A percentile compares a stretch with the other conserved stretches of the same genome.
These are phyloP conservation scores for Blepharisma undulans DNA, from an alignment of 169 alveolate genomes.

Conservation along the genomic window DNA sequence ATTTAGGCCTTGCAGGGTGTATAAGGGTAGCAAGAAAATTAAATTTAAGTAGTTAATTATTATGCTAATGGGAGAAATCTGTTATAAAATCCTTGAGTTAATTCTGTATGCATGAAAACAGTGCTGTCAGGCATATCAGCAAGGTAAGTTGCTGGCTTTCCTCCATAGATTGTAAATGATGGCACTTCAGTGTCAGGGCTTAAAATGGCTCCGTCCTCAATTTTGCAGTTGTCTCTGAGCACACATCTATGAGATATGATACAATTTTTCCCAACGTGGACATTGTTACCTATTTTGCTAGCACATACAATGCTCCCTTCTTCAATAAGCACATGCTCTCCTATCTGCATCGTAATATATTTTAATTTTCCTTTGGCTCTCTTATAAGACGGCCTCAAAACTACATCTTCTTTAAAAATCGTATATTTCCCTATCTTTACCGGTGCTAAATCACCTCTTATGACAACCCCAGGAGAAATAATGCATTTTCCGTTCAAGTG, in stretches of 20 bases:
- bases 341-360: slow-evolving; percentile 74
- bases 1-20: slow-evolving; percentile 6
- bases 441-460: slow-evolving; percentile 83
- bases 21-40: background rate
- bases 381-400: slow-evolving; percentile 79
- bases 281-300: slow-evolving; percentile 78
- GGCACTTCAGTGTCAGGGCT: slow-evolving; percentile 84
- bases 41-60: background rate
- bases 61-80: slow-evolving; percentile 36
- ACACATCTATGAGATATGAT: slow-evolving; percentile 79
- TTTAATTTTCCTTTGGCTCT: slow-evolving; percentile 49
- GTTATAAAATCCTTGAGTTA: slow-evolving; percentile 40
- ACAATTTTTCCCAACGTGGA: slow-evolving; percentile 86
- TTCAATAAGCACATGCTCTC: slow-evolving; percentile 82
- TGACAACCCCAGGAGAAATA: slow-evolving; percentile 68
- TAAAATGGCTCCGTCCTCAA: slow-evolving; percentile 78
- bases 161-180: slow-evolving; percentile 83
- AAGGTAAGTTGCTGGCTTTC: slow-evolving; percentile 82
- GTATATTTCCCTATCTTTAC: slow-evolving; percentile 75
- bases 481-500: slow-evolving; percentile 79
- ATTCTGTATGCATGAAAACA: slow-evolving; percentile 47
- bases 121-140: slow-evolving; percentile 78
- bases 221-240: slow-evolving; percentile 76
- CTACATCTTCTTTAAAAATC: slow-evolving; percentile 73
- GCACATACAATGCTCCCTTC: slow-evolving; percentile 80